These are phyloP conservation scores for rapeseed (Brassica napus) DNA, from an alignment of 345 rosid genomes.

Conservation along the genomic window Da-Ae NC_063439.1:23565501-23566000, in stretches of 20 bases:
- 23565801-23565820: constrained; percentile 18
- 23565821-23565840: background rate
- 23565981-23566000: background rate
- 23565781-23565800: constrained; percentile 24
- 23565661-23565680: background rate
- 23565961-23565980: no score
- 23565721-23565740: background rate
- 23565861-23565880: constrained; percentile 16
- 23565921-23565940: background rate
- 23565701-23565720: background rate
- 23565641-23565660: background rate
- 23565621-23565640: background rate
- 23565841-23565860: background rate
- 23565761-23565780: background rate
- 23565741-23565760: constrained; percentile 26
- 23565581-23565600: background rate
- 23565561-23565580: background rate
- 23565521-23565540: background rate
- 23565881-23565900: constrained; percentile 11
- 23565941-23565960: background rate
- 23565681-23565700: background rate
- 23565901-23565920: background rate
- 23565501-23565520: background rate
- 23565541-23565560: background rate
- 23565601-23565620: background rate